Percentiles rank a stretch among this genome's conserved stretches.
These are phyloP conservation scores for Annulohypoxylon bovei DNA, from an alignment of 495 filamentous ascomycete species.

Conservation along the genomic window DNA sequence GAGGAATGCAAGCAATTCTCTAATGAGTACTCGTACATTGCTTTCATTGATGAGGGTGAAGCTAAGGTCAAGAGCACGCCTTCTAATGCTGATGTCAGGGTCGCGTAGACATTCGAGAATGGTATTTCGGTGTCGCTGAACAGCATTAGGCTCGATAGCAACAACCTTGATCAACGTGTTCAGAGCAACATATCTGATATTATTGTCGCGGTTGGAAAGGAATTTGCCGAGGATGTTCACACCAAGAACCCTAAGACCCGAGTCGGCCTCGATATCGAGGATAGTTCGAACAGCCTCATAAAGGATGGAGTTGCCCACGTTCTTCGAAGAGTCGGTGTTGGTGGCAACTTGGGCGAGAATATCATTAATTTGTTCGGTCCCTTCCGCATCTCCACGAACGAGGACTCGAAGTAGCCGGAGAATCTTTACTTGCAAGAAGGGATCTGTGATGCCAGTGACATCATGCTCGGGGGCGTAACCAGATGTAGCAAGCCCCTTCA, in stretches of 20 bases:
- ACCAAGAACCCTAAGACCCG: constrained; percentile 89
- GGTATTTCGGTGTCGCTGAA: constrained; percentile 95
- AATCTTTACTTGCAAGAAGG: constrained; percentile 98
- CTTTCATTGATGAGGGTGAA: constrained; percentile 97
- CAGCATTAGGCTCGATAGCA: constrained; percentile 96
- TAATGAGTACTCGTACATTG: constrained; percentile 91
- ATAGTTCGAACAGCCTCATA: constrained; percentile 98
- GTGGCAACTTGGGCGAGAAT: constrained; percentile 98
- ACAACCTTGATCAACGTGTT: constrained; percentile 99
- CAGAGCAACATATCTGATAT: constrained; percentile 96
- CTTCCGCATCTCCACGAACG: constrained; percentile 84
- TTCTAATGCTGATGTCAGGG: constrained; percentile 97
- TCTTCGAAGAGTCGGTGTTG: constrained; percentile 98
- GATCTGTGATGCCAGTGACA: constrained; percentile 96
- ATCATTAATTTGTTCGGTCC: constrained; percentile 97
- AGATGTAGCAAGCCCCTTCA: constrained; percentile 91
- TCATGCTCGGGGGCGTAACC: constrained; percentile 98
- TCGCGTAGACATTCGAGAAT: constrained; percentile 96
- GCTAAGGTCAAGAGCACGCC: constrained; percentile 93
- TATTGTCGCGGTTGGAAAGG: constrained; percentile 96
- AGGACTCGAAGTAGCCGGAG: constrained; percentile 84
- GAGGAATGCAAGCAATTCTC: constrained; percentile 92
- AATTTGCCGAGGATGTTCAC: constrained; percentile 99
- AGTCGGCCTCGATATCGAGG: constrained; percentile 97
- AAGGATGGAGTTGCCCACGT: constrained; percentile 96